Evolutionary conservation across 306 rosid species (phyloP).

Genomic region (Corylus americana): DNA sequence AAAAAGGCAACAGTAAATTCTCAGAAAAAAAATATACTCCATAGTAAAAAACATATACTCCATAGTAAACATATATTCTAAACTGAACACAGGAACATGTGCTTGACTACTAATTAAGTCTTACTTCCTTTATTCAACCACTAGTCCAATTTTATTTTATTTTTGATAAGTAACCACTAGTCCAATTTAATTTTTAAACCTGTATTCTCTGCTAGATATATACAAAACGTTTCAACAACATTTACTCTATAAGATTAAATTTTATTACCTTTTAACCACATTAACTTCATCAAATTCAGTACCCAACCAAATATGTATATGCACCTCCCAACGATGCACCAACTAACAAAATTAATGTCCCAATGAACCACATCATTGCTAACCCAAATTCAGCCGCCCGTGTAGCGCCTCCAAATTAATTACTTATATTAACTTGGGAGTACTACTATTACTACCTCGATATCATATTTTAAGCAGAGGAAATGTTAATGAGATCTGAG

Average conservation of each 20-base stretch:
- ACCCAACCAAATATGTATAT: background rate
- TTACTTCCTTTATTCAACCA: background rate
- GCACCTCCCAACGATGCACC: too few relatives aligned
- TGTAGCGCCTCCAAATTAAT: too few relatives aligned
- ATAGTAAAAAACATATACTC: background rate
- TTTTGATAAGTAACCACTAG: background rate
- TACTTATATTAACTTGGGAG: too few relatives aligned
- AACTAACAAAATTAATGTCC: too few relatives aligned
- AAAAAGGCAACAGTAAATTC: constrained; percentile 1
- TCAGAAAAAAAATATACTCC: constrained; percentile 12
- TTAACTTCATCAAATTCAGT: too few relatives aligned
- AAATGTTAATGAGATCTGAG: too few relatives aligned
- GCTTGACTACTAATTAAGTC: background rate
- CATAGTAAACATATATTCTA: background rate
- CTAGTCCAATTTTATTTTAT: background rate
- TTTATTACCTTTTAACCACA: background rate
- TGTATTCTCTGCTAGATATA: background rate
- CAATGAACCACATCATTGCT: too few relatives aligned
- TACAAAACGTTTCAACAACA: background rate
- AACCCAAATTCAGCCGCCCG: too few relatives aligned
- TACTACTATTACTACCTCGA: too few relatives aligned
- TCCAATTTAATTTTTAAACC: background rate
- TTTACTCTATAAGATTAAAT: background rate
- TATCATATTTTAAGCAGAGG: too few relatives aligned
- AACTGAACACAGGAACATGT: background rate